Evolutionary conservation across 2,329 filamentous ascomycete species (phyloP), one percentile per base, ranked within the genome.

Genomic region (Xylaria sp.): DNA sequence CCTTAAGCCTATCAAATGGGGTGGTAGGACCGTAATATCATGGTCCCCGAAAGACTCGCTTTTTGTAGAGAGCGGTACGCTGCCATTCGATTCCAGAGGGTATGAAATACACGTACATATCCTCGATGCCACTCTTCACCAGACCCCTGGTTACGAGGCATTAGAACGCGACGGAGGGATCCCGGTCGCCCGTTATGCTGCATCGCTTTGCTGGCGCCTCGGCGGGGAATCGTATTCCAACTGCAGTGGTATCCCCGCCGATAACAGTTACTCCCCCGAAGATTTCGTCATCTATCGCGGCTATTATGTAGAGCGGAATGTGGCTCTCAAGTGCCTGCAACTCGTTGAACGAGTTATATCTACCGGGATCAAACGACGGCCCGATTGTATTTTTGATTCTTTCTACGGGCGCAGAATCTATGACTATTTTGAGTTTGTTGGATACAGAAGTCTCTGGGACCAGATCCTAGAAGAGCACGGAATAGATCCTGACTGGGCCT

Each of bases 401-500:
- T 36, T 2, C 4, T 15, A 20, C 3, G 49, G 29, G 5, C 1
- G 11, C 9, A 51, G 29, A 22, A 36, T 51, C 17, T 51, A 5
- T 36, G 49, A 51, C 9, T 11, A 1, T 5, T 33, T 51, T 13
- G 2, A 36, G 49, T 1, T 1, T 4, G 1, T 1, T 3, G 7
- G 17, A 3, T 36, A 11, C 10, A 9, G 20, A 36, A n/a, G 15
- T 11, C 7, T 51, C 17, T 72, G 67, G 72, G 59, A 63, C 10
- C 20, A 50, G 1, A 68, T 73, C 56, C 17, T 72, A 15, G 49
- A 61, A 49, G 65, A 69, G 1, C 38, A 69, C 25, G 65, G 61
- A 1, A 71, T 72, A 45, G 68, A 73, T 42, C 54, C 67, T 0
- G 38, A 27, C 2, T 72, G 69, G 71, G 71, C 68, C 13, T 54